phyloP scores from a whole-genome alignment of 2,329 filamentous ascomycete genomes.

The Cadophora malorum region DNA sequence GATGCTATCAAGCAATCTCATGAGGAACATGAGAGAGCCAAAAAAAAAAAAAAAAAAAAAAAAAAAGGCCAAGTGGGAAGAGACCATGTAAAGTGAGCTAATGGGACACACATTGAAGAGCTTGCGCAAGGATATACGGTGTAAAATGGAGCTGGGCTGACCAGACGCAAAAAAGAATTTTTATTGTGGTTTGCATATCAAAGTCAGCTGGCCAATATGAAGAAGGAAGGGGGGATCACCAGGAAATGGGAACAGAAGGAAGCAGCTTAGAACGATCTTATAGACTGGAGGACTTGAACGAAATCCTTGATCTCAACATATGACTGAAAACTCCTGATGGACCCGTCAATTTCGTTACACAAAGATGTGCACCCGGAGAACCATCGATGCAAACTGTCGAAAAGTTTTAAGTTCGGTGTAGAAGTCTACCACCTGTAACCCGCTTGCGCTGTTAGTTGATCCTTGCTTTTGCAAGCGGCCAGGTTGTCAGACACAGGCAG shows the following conservation, averaged over 20 bases:
- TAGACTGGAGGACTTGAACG: neutral
- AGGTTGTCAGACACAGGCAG: neutral
- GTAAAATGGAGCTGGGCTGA: too few relatives aligned
- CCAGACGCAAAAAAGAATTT: too few relatives aligned
- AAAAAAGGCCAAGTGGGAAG: too few relatives aligned
- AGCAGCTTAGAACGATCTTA: neutral
- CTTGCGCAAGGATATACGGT: too few relatives aligned
- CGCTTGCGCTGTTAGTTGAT: neutral
- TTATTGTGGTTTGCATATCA: too few relatives aligned
- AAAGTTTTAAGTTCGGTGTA: neutral
- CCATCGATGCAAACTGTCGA: neutral
- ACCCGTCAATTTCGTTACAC: neutral
- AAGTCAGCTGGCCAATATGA: too few relatives aligned
- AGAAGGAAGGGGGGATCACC: neutral
- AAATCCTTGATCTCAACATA: neutral
- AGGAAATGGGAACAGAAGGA: neutral
- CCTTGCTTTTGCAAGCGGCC: neutral
- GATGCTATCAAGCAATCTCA: too few relatives aligned
- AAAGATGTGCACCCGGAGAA: neutral
- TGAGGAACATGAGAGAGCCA: too few relatives aligned
- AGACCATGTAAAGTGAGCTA: too few relatives aligned
- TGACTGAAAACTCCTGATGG: neutral
- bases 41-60: too few relatives aligned
- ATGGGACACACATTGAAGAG: too few relatives aligned
- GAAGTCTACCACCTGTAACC: conserved; percentile 1